These are phyloP conservation scores for Penicillium canescens DNA, from an alignment of 495 filamentous ascomycete genomes.

Conservation along the genomic window DNA sequence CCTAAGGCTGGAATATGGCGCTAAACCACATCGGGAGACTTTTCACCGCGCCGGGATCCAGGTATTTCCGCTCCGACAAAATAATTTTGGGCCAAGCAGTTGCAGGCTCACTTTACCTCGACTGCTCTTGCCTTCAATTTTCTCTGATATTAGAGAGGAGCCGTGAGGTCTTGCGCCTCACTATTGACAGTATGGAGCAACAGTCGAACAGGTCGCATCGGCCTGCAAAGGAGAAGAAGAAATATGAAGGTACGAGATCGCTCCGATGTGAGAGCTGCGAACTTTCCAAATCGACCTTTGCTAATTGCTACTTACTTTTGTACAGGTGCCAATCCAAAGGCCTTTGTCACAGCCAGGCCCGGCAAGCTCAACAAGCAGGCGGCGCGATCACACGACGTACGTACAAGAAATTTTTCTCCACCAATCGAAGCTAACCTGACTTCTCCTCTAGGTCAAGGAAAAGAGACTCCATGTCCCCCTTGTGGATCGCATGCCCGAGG, in stretches of 20 bases:
- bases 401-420: conserved; percentile 15
- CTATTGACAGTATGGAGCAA: conserved; percentile 62
- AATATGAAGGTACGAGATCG: conserved; percentile 51
- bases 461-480: conserved; percentile 94
- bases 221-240: conserved; percentile 89
- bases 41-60: not conserved
- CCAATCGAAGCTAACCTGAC: conserved; percentile 19
- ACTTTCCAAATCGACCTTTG: conserved; percentile 8
- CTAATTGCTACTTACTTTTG: conserved; percentile 12
- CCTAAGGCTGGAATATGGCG: too few species aligned
- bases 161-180: conserved; percentile 36
- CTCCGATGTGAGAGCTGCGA: conserved; percentile 14
- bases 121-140: conserved; percentile 13
- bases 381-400: conserved; percentile 87
- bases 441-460: conserved; percentile 72
- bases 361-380: conserved; percentile 82
- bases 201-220: conserved; percentile 87
- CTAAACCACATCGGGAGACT: too few species aligned
- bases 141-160: conserved; percentile 18
- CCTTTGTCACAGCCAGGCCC: conserved; percentile 83
- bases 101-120: not conserved
- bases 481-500: conserved; percentile 91
- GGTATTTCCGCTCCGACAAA: conserved; percentile 5
- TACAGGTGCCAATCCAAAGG: conserved; percentile 82
- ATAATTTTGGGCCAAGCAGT: conserved; percentile 31